Evolutionary conservation across 345 rosid genomes (phyloP), one percentile per base, ranked within the genome.

Genomic region (Euphorbia pulcherrima): DNA sequence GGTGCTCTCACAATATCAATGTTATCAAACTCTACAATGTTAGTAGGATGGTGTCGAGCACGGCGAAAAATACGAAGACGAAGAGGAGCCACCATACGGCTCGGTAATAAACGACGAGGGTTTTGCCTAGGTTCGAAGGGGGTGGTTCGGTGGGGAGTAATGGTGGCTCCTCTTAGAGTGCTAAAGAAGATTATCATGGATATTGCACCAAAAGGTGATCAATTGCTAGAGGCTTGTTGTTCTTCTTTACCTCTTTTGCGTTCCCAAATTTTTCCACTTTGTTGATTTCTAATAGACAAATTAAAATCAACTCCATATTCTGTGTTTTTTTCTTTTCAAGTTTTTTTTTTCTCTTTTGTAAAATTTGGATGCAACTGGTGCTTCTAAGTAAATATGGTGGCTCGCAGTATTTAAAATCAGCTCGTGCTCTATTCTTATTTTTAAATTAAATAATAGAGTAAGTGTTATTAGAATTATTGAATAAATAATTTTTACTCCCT

Each of bases 231-330:
- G 47, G 70, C 77, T 65, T 83, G 78, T 77, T 80, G 74, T 55
- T 82, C 76, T 82, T 85, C 84, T 68, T 77, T 90, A 39, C 90
- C 92, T 7, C 70, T 86, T 47, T 64, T 93, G 51, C 90, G 94
- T 64, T 82, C 97, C 8, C 98, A 87, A 9, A 40, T 90, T 59
- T 87, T 88, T 73, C 97, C 98, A 28, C 65, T 87, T 1, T 90
- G 96, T 78, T 93, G 84, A 81, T n/a, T 67, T 12, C 46, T 33
- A 33, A 33, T 33, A 33, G 72, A 67, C 30, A 10, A n/a, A n/a
- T n/a, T n/a, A n/a, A n/a, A n/a, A n/a, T 40, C 21, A 28, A 52
- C 50, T 9, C 9, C 18, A 60, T n/a, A n/a, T n/a, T n/a, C n/a
- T n/a, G n/a, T n/a, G n/a, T n/a, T n/a, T n/a, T n/a, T n/a, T n/a